Conservation (phyloP, 2,329 filamentous ascomycete genomes). For the Cyclaneusma minus region DNA sequence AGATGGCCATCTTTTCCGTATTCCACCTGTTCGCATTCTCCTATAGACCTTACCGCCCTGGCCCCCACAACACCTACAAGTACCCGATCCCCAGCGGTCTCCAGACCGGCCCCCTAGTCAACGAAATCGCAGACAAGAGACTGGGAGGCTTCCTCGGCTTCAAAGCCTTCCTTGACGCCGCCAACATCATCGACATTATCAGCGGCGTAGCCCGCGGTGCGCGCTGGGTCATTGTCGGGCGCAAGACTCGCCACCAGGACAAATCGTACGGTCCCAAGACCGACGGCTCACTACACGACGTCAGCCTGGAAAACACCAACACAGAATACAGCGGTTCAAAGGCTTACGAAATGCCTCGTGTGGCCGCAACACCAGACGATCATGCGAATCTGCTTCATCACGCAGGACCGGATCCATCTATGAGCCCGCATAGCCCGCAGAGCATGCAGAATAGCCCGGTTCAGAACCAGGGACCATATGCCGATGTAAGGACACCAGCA, state of each 20-base stretch:
- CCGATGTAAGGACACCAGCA: no score
- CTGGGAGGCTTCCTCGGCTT: conserved; percentile 49
- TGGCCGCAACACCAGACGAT: no score
- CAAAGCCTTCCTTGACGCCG: conserved; percentile 51
- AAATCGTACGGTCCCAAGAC: no score
- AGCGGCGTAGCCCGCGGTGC: conserved; percentile 66
- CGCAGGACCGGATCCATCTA: no score
- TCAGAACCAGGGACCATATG: no score
- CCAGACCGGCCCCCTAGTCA: conserved; percentile 22
- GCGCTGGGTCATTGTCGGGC: conserved; percentile 67
- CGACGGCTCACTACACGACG: no score
- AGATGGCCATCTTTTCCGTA: conserved; percentile 70
- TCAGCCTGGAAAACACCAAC: no score
- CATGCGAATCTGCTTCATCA: no score
- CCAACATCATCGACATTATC: conserved; percentile 71
- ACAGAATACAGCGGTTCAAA: no score
- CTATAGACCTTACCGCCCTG: conserved; percentile 49
- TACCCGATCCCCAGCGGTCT: conserved; percentile 30
- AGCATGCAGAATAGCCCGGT: no score
- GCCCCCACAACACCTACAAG: conserved; percentile 24
- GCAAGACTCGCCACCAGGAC: conserved; percentile 40
- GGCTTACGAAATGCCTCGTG: no score
- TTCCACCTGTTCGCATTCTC: conserved; percentile 75
- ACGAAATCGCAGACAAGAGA: conserved; percentile 33
- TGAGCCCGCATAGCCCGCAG: no score